Percentiles rank a stretch among this genome's conserved stretches.
Evolutionary conservation across 192 early-diverging fungal species (phyloP).

Genomic region (Backusella australiensis): DNA sequence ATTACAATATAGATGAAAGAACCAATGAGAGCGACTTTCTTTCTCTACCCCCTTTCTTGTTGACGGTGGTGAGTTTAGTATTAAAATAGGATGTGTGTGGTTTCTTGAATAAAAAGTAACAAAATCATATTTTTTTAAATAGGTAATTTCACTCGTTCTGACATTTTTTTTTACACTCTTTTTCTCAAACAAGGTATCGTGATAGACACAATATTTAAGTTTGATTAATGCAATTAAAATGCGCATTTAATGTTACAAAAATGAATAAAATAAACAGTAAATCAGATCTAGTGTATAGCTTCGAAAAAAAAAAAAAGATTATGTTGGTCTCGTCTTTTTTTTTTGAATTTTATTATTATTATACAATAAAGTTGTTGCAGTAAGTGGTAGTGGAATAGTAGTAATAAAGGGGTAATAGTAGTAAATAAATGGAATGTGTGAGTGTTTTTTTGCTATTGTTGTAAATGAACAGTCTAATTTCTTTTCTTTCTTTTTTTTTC

Average conservation of each 20-base stretch:
- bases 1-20: not conserved
- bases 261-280: not conserved
- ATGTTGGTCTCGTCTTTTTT: not conserved
- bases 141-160: not conserved
- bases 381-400: not conserved
- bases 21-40: not conserved
- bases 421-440: not conserved
- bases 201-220: not conserved
- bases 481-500: not conserved
- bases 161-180: not conserved
- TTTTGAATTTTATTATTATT: not conserved
- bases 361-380: not conserved
- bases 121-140: not conserved
- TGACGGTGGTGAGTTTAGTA: not conserved
- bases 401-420: not conserved
- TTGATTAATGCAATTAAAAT: not conserved
- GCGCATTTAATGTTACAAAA: not conserved
- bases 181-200: not conserved
- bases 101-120: not conserved
- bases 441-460: not conserved
- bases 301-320: not conserved
- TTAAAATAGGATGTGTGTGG: not conserved
- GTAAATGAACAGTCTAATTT: not conserved
- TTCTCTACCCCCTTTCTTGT: not conserved
- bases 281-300: not conserved